A percentile compares a stretch with the other conserved stretches of the same genome.
phyloP scores from a whole-genome alignment of 495 filamentous ascomycete genomes.

The Talaromyces borbonicus region DNA sequence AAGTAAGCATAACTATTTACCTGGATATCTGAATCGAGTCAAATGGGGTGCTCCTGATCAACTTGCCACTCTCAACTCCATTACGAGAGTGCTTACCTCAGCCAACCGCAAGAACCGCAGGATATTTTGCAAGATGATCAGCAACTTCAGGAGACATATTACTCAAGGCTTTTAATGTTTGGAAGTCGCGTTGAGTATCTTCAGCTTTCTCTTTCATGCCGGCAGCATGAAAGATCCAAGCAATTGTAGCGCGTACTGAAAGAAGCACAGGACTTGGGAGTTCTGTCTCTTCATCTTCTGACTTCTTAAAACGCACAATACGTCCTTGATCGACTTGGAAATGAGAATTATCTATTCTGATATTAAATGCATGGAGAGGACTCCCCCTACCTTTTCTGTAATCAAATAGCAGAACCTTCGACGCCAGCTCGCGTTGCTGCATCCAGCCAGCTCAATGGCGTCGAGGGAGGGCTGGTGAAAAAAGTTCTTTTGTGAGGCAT shows the following conservation, averaged over 20 bases:
- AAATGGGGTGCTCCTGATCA: too few species aligned
- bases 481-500: too few species aligned
- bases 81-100: not conserved
- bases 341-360: too few species aligned
- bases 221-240: not conserved
- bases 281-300: not conserved
- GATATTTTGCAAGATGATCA: not conserved
- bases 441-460: too few species aligned
- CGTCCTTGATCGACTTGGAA: too few species aligned
- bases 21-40: too few species aligned
- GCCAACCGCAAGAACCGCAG: not conserved
- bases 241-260: not conserved
- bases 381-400: too few species aligned
- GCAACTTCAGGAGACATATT: not conserved
- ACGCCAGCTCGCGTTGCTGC: too few species aligned
- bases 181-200: not conserved
- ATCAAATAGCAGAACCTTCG: too few species aligned
- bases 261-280: not conserved
- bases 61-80: not conserved
- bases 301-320: not conserved
- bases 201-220: not conserved
- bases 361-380: too few species aligned
- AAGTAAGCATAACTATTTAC: too few species aligned
- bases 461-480: too few species aligned
- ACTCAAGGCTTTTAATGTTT: not conserved